Conservation (phyloP, 768 basidiomycete species). For the Rossbeevera mucosa region DNA sequence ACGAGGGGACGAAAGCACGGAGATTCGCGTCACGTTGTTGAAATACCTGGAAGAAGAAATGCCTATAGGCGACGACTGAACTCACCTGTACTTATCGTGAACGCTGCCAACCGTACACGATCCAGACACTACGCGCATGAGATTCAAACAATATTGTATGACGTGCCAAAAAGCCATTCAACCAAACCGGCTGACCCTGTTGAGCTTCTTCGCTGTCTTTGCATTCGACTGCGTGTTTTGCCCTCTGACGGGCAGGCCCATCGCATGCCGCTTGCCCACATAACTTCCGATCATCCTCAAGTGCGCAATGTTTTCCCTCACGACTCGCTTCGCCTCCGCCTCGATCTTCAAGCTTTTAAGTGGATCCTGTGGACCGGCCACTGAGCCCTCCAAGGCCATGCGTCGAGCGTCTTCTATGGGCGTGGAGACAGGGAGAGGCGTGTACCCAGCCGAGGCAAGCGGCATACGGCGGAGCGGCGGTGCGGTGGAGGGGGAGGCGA, state of each 20-base stretch:
- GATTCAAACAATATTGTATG: conserved; percentile 12
- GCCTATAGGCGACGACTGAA: conserved; percentile 85
- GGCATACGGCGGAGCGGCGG: conserved; percentile 61
- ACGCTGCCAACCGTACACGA: not conserved
- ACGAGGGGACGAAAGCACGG: conserved; percentile 90
- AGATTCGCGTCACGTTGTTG: conserved; percentile 84
- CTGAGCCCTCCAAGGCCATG: conserved; percentile 28
- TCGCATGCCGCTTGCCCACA: conserved; percentile 88
- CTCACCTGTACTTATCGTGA: conserved; percentile 18
- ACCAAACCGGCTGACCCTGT: conserved; percentile 66
- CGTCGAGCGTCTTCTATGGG: conserved; percentile 28
- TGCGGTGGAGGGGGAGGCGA: conserved; percentile 83
- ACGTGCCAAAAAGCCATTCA: conserved; percentile 17
- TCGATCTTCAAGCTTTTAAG: conserved; percentile 80
- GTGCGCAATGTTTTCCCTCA: conserved; percentile 90
- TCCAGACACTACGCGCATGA: not conserved
- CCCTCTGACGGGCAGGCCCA: conserved; percentile 90
- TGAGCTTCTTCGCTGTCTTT: conserved; percentile 85
- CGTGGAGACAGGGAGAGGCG: conserved; percentile 41
- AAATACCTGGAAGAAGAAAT: conserved; percentile 96
- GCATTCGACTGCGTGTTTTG: conserved; percentile 92
- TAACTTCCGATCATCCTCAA: conserved; percentile 93
- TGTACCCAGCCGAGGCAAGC: conserved; percentile 53
- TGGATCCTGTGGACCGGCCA: conserved; percentile 48
- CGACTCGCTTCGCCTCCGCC: conserved; percentile 73